Conservation (phyloP, 1,139 yeast genomes). For the Yamadazyma conglobata region DNA sequence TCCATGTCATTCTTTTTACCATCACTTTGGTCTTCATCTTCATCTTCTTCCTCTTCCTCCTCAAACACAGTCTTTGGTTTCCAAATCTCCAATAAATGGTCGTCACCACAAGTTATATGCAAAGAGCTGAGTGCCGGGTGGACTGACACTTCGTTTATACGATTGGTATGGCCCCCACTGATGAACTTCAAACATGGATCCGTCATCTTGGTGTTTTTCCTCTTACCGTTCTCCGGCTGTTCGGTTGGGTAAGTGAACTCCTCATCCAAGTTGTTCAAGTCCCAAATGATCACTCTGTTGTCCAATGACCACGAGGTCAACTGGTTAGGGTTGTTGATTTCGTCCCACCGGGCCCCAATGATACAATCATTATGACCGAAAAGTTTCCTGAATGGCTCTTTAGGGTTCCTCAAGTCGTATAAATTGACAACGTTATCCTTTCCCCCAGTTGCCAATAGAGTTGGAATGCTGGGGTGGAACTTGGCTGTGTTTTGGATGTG, state of each 20-base stretch:
- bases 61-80: conserved; percentile 42
- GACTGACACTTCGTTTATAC: conserved; percentile 48
- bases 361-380: conserved; percentile 49
- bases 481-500: conserved; percentile 49
- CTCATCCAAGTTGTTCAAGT: conserved; percentile 42
- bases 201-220: conserved; percentile 27
- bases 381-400: conserved; percentile 45
- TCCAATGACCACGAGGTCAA: conserved; percentile 51
- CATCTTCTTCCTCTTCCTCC: conserved; percentile 43
- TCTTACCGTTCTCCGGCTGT: conserved; percentile 18
- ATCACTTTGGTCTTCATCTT: conserved; percentile 25
- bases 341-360: conserved; percentile 39
- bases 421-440: conserved; percentile 48
- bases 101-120: conserved; percentile 50
- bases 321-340: conserved; percentile 27
- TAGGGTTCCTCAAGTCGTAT: conserved; percentile 50
- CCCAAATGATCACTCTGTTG: conserved; percentile 50
- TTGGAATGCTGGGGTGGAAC: conserved; percentile 44
- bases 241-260: conserved; percentile 39
- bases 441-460: conserved; percentile 52
- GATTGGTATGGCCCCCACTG: conserved; percentile 58
- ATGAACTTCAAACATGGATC: conserved; percentile 62
- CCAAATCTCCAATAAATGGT: conserved; percentile 52
- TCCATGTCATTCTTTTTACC: conserved; percentile 21
- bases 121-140: conserved; percentile 45